Conservation (phyloP, 2,329 filamentous ascomycete genomes). For the Dothideomycetes sp. region DNA sequence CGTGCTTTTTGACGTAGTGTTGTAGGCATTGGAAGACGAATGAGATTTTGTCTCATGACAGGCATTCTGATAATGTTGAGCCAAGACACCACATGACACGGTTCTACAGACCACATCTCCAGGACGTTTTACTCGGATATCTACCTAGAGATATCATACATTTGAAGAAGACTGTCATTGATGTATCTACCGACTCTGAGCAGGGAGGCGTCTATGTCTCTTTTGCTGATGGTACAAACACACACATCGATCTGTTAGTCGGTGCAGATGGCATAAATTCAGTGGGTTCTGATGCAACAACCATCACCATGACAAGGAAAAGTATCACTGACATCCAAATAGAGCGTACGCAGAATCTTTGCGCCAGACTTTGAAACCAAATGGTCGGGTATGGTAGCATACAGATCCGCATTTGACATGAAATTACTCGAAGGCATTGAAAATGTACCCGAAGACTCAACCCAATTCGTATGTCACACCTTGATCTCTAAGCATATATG, state of each 20-base stretch:
- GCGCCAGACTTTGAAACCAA: slow-evolving; percentile 24
- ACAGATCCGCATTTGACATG: slow-evolving; percentile 29
- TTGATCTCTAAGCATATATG: no score
- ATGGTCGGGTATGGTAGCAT: slow-evolving; percentile 32
- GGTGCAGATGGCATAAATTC: slow-evolving; percentile 33
- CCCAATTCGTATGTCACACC: slow-evolving; percentile 21
- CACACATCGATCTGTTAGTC: slow-evolving; percentile 25
- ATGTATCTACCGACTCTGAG: slow-evolving; percentile 11
- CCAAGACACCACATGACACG: slow-evolving; percentile 28
- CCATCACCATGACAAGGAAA: neutral
- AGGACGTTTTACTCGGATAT: slow-evolving; percentile 26
- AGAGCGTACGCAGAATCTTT: slow-evolving; percentile 19
- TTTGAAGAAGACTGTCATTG: slow-evolving; percentile 23
- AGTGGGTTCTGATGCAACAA: slow-evolving; percentile 12
- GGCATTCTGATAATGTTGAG: slow-evolving; percentile 24
- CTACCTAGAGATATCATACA: slow-evolving; percentile 26
- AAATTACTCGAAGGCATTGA: slow-evolving; percentile 26
- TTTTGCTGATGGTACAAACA: slow-evolving; percentile 26
- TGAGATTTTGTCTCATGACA: slow-evolving; percentile 28
- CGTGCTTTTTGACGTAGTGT: neutral
- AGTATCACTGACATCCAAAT: neutral
- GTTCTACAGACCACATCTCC: slow-evolving; percentile 30
- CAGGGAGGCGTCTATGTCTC: slow-evolving; percentile 21
- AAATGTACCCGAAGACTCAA: slow-evolving; percentile 28
- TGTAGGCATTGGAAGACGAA: slow-evolving; percentile 30